These are phyloP conservation scores for Fusarium pseudocircinatum DNA, from an alignment of 2,329 filamentous ascomycete genomes.

Conservation along the genomic window DNA sequence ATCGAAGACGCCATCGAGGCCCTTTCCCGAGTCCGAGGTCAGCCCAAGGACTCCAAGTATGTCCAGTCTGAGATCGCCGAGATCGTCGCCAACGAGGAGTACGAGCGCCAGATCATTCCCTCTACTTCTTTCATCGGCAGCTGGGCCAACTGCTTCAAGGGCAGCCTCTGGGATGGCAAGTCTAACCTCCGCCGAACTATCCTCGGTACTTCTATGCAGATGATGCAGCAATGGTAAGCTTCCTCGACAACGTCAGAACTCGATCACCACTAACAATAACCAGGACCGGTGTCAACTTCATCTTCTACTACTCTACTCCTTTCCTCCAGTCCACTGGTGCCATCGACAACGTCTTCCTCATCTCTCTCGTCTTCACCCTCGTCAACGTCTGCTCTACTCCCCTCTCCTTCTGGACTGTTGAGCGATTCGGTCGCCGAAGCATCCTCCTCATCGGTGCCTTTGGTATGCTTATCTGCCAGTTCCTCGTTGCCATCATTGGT, in stretches of 20 bases:
- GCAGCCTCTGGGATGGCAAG: conserved; percentile 45
- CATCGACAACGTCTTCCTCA: conserved; percentile 81
- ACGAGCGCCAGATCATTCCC: conserved; percentile 63
- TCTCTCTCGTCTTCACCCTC: conserved; percentile 85
- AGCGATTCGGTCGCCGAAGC: conserved; percentile 81
- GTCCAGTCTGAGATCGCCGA: conserved; percentile 35
- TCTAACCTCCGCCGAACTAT: conserved; percentile 59
- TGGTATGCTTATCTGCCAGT: conserved; percentile 88
- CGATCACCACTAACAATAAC: conserved; percentile 5
- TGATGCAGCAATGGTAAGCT: conserved; percentile 76
- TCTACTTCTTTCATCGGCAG: conserved; percentile 18
- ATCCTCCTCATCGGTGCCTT: conserved; percentile 82
- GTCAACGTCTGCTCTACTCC: conserved; percentile 90
- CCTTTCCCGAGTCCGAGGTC: conserved; percentile 25
- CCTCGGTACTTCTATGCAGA: conserved; percentile 77
- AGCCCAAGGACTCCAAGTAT: conserved; percentile 36
- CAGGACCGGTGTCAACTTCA: conserved; percentile 91
- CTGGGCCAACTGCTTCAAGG: conserved; percentile 39
- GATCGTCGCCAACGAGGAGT: conserved; percentile 86
- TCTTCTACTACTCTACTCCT: conserved; percentile 87
- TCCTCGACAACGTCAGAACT: neutral
- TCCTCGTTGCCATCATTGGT: conserved; percentile 83
- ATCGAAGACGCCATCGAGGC: conserved; percentile 32
- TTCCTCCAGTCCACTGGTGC: conserved; percentile 84
- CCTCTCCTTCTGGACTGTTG: conserved; percentile 86